phyloP scores from a whole-genome alignment of 2,329 filamentous ascomycete genomes.

The Xylaria sp. region DNA sequence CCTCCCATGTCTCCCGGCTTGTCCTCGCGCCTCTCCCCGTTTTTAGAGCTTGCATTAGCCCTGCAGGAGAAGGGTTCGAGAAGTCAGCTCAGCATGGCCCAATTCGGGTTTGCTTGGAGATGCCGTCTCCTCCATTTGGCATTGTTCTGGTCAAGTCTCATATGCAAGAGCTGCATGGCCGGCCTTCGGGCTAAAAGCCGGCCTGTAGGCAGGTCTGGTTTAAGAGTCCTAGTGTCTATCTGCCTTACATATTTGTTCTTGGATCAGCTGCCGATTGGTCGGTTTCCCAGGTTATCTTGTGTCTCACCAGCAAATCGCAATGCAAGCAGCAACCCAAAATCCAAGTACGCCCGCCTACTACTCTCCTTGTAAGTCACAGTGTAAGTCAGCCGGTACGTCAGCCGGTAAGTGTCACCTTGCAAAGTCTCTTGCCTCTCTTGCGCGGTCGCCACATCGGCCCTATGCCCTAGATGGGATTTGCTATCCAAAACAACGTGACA shows the following conservation, averaged over 20 bases:
- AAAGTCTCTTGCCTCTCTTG: background rate
- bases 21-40: constrained; percentile 6
- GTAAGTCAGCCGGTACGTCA: no score
- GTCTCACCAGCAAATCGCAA: background rate
- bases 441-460: background rate
- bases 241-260: background rate
- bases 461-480: background rate
- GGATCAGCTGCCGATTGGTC: background rate
- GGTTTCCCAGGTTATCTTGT: no score
- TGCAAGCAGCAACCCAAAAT: background rate
- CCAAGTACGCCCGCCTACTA: background rate
- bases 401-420: no score
- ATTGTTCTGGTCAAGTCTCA: constrained; percentile 1
- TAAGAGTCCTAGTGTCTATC: background rate
- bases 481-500: background rate
- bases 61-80: constrained; percentile 31
- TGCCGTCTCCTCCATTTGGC: constrained; percentile 20
- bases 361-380: no score
- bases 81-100: constrained; percentile 22
- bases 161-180: constrained; percentile 25
- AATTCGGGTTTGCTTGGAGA: constrained; percentile 7
- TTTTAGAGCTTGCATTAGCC: constrained; percentile 33
- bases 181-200: background rate
- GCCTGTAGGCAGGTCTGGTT: no score
- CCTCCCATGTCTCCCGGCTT: constrained; percentile 1